Evolutionary conservation across 169 alveolate genomes (phyloP).

Genomic region (Plasmodium cynomolgi): DNA sequence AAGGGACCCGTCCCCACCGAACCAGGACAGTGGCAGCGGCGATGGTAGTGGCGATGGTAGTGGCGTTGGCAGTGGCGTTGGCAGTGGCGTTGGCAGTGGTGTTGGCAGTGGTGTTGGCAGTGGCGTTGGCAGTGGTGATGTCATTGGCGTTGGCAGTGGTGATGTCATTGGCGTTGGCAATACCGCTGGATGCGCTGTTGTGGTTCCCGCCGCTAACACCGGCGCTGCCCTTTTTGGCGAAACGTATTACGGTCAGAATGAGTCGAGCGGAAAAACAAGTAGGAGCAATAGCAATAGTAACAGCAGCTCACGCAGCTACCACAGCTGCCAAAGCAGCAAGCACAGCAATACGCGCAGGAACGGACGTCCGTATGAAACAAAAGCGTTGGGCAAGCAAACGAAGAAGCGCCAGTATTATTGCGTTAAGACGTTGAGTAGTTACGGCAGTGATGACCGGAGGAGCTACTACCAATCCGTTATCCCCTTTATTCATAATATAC

Average conservation of each 20-base stretch:
- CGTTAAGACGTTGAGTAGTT: neutral
- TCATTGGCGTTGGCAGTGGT: neutral
- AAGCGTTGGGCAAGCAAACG: neutral
- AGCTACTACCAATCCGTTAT: neutral
- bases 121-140: neutral
- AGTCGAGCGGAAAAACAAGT: neutral
- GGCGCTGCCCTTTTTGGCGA: neutral
- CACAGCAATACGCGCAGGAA: neutral
- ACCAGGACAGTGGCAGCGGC: neutral
- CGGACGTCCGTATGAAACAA: neutral
- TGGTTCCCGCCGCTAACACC: neutral
- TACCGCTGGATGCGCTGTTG: neutral
- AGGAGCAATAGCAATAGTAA: neutral
- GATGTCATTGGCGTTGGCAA: too few relatives aligned
- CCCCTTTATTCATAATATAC: constrained; percentile 8
- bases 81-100: neutral
- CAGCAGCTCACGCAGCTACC: neutral
- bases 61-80: neutral
- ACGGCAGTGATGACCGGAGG: neutral
- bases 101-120: too few relatives aligned
- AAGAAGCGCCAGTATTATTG: neutral
- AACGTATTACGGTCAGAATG: neutral
- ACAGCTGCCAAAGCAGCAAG: neutral
- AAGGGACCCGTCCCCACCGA: neutral
- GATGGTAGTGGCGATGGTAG: neutral